Conservation (phyloP, 2,329 filamentous ascomycete species). For the Alternaria sp. region DNA sequence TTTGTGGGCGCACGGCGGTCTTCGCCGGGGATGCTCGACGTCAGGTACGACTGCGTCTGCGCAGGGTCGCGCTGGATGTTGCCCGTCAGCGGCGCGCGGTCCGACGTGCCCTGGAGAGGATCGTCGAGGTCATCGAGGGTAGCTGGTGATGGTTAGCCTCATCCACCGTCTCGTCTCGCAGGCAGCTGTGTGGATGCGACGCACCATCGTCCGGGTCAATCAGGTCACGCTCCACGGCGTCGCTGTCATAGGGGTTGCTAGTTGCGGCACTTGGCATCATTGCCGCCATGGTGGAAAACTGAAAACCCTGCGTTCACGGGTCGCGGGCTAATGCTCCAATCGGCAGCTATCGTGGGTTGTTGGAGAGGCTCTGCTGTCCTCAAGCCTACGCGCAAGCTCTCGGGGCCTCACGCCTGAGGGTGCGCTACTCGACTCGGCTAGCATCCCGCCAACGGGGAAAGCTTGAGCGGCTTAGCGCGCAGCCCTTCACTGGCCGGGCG, state of each 20-base stretch:
- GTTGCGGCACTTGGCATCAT: constrained; percentile 53
- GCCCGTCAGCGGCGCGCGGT: constrained; percentile 81
- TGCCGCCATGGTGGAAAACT: constrained; percentile 49
- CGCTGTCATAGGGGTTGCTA: constrained; percentile 53
- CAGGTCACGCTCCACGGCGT: constrained; percentile 57
- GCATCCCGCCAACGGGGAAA: constrained; percentile 30
- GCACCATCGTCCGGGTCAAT: constrained; percentile 61
- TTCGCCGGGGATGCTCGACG: constrained; percentile 87
- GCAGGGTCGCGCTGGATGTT: constrained; percentile 68
- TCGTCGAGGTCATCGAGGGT: constrained; percentile 94
- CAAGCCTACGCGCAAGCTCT: constrained; percentile 20
- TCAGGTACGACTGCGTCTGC: constrained; percentile 81
- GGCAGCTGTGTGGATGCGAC: constrained; percentile 26
- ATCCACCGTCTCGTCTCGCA: background rate
- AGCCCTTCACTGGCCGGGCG: constrained; percentile 25
- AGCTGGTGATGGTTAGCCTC: constrained; percentile 56
- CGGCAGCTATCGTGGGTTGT: constrained; percentile 32
- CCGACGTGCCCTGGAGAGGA: constrained; percentile 71
- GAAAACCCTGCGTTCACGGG: constrained; percentile 30
- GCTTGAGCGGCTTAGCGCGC: constrained; percentile 26
- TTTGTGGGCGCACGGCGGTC: constrained; percentile 88
- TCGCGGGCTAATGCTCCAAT: constrained; percentile 33
- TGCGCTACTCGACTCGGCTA: constrained; percentile 29
- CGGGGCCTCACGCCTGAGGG: constrained; percentile 20
- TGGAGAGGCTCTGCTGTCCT: constrained; percentile 40